These are phyloP conservation scores for Pluteus cervinus DNA, from an alignment of 768 basidiomycete species.

Conservation along the genomic window DNA sequence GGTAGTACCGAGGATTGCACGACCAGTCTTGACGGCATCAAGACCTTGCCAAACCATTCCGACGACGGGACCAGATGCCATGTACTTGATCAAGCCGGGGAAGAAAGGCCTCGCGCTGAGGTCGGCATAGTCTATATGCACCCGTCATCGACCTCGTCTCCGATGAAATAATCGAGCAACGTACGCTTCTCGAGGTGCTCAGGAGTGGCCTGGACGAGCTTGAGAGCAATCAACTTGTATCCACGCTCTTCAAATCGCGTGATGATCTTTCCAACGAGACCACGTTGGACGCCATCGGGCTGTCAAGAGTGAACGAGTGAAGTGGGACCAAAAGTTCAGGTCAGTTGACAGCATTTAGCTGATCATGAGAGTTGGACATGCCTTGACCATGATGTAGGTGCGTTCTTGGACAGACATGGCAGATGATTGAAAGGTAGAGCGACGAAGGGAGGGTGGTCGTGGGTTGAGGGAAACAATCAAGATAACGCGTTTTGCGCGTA, in stretches of 20 bases:
- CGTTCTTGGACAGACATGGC: constrained; percentile 74
- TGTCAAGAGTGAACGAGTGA: constrained; percentile 21
- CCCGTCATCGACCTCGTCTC: constrained; percentile 10
- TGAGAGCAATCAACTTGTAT: constrained; percentile 94
- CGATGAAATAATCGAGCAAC: constrained; percentile 15
- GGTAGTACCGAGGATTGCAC: constrained; percentile 92
- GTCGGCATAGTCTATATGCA: constrained; percentile 82
- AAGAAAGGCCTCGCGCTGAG: constrained; percentile 94
- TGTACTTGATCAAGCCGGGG: constrained; percentile 93
- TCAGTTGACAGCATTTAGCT: constrained; percentile 8
- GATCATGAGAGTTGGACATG: constrained; percentile 17
- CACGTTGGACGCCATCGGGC: constrained; percentile 99
- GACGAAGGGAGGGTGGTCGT: constrained; percentile 16
- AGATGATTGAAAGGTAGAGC: constrained; percentile 19
- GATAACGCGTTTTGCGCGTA: constrained; percentile 14
- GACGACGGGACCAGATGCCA: constrained; percentile 93
- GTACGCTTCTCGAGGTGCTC: constrained; percentile 89
- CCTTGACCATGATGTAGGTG: constrained; percentile 99
- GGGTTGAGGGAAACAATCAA: constrained; percentile 15
- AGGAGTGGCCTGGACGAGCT: constrained; percentile 74
- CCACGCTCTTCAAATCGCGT: constrained; percentile 95
- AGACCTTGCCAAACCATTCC: constrained; percentile 95
- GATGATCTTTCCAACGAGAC: constrained; percentile 94
- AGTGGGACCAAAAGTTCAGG: constrained; percentile 4
- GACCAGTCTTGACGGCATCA: constrained; percentile 92